A percentile compares a stretch with the other conserved stretches of the same genome.
Conservation (phyloP, 2,329 filamentous ascomycete genomes). For the Epichloe gansuensis region DNA sequence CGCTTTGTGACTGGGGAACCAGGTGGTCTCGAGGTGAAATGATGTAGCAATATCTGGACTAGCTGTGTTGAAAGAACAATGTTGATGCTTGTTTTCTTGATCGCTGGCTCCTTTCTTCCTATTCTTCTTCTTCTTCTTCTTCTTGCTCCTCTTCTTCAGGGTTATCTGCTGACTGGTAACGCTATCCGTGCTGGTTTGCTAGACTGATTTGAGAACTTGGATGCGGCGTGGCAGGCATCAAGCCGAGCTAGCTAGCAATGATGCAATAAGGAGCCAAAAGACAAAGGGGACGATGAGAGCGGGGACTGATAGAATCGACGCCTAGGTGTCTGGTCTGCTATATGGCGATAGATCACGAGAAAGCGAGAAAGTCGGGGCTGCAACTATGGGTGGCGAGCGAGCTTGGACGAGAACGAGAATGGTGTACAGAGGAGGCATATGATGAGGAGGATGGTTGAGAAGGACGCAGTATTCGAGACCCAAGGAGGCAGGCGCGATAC, state of each 20-base stretch:
- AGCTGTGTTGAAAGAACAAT: neutral
- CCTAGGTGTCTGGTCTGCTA: neutral
- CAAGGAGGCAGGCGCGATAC: neutral
- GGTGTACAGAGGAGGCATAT: neutral
- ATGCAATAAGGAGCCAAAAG: neutral
- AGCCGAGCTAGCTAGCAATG: neutral
- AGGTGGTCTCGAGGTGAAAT: neutral
- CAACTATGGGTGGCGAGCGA: neutral
- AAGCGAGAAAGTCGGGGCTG: neutral
- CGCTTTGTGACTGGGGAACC: neutral
- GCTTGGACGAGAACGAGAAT: neutral
- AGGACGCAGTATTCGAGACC: neutral
- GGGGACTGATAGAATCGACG: neutral
- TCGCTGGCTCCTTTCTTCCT: neutral
- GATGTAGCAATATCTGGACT: constrained; percentile 2
- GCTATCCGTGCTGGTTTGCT: neutral
- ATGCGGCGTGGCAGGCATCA: neutral
- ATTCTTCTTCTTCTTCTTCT: neutral
- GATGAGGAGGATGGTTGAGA: neutral
- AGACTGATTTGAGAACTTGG: neutral
- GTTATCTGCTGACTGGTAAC: neutral
- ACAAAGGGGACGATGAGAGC: neutral
- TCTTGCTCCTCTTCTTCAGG: neutral
- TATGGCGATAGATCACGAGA: constrained; percentile 3
- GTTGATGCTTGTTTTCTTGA: neutral